Percentiles rank a stretch among this genome's conserved stretches.
phyloP scores from a whole-genome alignment of 164 flowering plant genomes.

The Stephania japonica region DNA sequence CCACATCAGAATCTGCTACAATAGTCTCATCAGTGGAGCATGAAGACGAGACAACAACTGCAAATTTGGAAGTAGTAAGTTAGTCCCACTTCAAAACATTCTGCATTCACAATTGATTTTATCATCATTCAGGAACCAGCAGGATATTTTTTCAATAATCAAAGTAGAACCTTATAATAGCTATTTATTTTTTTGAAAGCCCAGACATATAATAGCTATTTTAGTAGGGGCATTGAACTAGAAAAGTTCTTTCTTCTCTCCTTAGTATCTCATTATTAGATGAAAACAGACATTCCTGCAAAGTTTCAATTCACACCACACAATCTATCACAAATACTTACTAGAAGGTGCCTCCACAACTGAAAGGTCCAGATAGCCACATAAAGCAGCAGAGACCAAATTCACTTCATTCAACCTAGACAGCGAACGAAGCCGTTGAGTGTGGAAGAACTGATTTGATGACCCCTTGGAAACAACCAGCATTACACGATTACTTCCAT shows the following conservation, averaged over 20 bases:
- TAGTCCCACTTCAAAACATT: background rate
- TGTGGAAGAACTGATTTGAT: slow-evolving; percentile 22
- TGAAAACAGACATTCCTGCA: too few relatives aligned
- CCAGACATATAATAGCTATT: too few relatives aligned
- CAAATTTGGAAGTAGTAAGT: slow-evolving; percentile 15
- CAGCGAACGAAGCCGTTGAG: slow-evolving; percentile 34
- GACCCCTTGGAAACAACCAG: slow-evolving; percentile 48
- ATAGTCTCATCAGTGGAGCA: slow-evolving; percentile 92
- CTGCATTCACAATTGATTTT: background rate
- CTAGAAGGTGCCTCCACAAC: slow-evolving; percentile 48
- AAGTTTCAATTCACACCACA: too few relatives aligned
- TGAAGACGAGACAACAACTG: slow-evolving; percentile 71
- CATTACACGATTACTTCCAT: slow-evolving; percentile 31
- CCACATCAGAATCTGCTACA: slow-evolving; percentile 88
- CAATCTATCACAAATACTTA: slow-evolving; percentile 26
- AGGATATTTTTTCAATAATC: background rate
- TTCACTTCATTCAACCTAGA: slow-evolving; percentile 52
- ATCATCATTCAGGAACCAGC: background rate
- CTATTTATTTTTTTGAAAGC: too few relatives aligned
- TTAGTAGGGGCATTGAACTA: too few relatives aligned
- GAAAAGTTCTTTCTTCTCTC: too few relatives aligned
- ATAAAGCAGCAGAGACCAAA: slow-evolving; percentile 52
- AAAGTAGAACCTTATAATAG: too few relatives aligned
- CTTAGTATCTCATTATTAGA: too few relatives aligned
- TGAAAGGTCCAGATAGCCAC: slow-evolving; percentile 62